Evolutionary conservation across 1,284 basidiomycete genomes (phyloP), one percentile per base, ranked within the genome.

Genomic region (Cystobasidium sp.): DNA sequence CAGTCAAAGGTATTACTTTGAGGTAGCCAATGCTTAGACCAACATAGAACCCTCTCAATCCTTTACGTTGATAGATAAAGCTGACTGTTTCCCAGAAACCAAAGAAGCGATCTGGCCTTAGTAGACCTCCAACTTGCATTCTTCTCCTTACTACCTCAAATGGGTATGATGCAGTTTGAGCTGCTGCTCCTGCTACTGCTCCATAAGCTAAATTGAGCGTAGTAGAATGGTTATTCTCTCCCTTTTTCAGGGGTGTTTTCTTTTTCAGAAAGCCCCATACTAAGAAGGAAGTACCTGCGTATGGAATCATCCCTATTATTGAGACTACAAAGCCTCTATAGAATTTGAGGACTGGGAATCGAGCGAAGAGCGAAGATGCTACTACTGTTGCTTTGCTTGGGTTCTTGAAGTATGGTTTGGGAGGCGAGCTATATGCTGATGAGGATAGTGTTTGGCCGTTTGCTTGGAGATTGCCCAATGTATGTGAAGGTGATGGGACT

Each of bases 1-100:
- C 90, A 14, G 92, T 97, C 94, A 98, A 97, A 14, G 96, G 96
- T 67, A 98, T 87, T n/a, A 97, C 90, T 85, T 99, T 98, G 74
- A 98, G 80, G 83, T 94, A 97, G 0, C 97, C 97, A 78, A 99
- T 93, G 74, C 89, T 89, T 77, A 99, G 84, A 0, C 97, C 97
- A 18, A 97, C 90, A 81, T 92, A 99, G 82, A 98, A 99, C 0
- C 94, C 95, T 80, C 89, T 86, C 88, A 88, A 91, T 1, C 95
- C 94, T 44, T 86, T 84, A 8, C 86, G 83, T 9, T 81, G 80
- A 86, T 90, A 97, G 22, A 99, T 88, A 16, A 84, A 83, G 52
- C 82, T 81, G 16, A 89, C 86, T 0, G 92, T 93, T 83, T 96
- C 92, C 73, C 87, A 86, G 88, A 91, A 93, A 9, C 88, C 86